Conservation (phyloP, 106 monocot genomes). For the Cymbidium sinense region DNA sequence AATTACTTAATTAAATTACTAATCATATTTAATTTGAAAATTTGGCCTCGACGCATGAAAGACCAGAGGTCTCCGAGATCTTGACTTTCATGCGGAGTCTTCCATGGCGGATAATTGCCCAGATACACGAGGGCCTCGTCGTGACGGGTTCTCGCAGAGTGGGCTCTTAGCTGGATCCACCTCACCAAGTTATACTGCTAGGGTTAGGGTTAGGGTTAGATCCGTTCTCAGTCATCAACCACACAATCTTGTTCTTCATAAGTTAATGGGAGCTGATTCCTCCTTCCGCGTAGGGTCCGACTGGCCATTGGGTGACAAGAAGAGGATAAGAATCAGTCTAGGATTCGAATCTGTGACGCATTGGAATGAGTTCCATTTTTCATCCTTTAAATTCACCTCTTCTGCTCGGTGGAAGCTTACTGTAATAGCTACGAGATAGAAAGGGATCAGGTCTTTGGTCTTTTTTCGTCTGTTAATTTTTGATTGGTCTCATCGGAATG, state of each 20-base stretch:
- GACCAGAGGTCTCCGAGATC: too few relatives aligned
- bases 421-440: background rate
- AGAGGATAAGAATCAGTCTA: background rate
- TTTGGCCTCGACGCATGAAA: too few relatives aligned
- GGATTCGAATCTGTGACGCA: background rate
- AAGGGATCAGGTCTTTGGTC: background rate
- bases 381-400: background rate
- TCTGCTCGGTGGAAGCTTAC: background rate
- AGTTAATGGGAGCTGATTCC: constrained; percentile 6
- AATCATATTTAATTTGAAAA: too few relatives aligned
- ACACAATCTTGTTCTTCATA: background rate
- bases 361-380: background rate
- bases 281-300: background rate
- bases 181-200: background rate
- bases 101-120: too few relatives aligned
- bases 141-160: background rate
- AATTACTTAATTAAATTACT: too few relatives aligned
- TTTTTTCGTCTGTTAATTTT: background rate
- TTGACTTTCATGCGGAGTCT: too few relatives aligned
- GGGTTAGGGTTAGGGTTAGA: background rate
- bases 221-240: background rate
- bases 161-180: constrained; percentile 1
- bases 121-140: too few relatives aligned
- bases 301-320: background rate
- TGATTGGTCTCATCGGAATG: background rate